Evolutionary conservation across 768 basidiomycete genomes (phyloP), one percentile per base, ranked within the genome.

Genomic region (Psilocybe sp.): DNA sequence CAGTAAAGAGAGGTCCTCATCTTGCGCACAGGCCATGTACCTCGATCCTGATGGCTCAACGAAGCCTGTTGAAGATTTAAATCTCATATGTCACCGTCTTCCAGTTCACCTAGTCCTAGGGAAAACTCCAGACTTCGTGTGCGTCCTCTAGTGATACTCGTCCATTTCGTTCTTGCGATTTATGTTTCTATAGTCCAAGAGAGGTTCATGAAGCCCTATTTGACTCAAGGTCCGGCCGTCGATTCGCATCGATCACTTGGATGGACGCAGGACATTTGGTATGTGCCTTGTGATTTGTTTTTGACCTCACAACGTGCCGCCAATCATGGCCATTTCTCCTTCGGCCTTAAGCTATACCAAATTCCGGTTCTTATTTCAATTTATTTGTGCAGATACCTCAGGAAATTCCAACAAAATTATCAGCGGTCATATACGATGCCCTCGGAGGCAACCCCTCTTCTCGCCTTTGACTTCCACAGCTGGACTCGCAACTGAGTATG

Each of bases 81-180:
- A 75, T 53, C 55, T 61, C 1, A 51, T 66, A 12, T 79, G 77
- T 47, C 40, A 57, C 10, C 56, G 50, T 16, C 65, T 73, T 7
- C 81, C 81, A 0, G 65, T 84, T 0, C 81, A 83, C 55, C 64
- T 85, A 16, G 66, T 82, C 34, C 69, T 84, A 32, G 84, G 81
- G 9, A 64, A 60, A 14, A 64, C 71, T 23, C 67, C 74, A 18
- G 82, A 85, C 55, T 77, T 76, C 55, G 69, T 85, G 84, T 81
- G 43, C 33, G 78, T 61, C n/a, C 7, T 16, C 5, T 47, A 41
- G n/a, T n/a, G n/a, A n/a, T n/a, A n/a, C n/a, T n/a, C n/a, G n/a
- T n/a, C n/a, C n/a, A n/a, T n/a, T n/a, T 31, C 41, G 36, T 51
- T 14, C 12, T 18, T 12, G 6, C 8, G 19, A 31, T 36, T 32